phyloP scores from a whole-genome alignment of 306 rosid genomes.

The Ormosia emarginata region DNA sequence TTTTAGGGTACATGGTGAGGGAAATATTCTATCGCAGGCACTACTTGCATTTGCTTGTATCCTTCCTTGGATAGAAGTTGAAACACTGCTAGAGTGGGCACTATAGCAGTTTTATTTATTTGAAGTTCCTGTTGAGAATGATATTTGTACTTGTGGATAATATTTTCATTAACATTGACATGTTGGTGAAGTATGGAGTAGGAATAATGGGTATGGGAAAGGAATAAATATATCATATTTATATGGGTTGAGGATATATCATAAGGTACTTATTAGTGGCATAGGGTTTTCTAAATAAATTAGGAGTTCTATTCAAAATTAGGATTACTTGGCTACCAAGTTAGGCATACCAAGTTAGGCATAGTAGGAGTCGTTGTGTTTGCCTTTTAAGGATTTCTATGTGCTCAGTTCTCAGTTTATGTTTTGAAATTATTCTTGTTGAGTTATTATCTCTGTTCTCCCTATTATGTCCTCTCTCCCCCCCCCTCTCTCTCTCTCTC shows the following conservation, averaged over 20 bases:
- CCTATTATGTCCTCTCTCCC: background rate
- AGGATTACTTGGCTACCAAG: background rate
- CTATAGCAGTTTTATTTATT: background rate
- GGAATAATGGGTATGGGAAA: background rate
- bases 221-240: background rate
- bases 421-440: background rate
- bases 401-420: background rate
- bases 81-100: background rate
- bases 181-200: background rate
- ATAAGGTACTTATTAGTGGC: background rate
- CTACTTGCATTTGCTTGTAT: background rate
- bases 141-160: background rate
- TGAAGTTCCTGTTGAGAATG: background rate
- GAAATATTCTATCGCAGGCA: background rate
- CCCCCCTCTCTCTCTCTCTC: background rate
- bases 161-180: background rate
- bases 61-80: background rate
- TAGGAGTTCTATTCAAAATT: background rate
- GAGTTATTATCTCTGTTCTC: background rate
- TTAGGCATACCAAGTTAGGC: background rate
- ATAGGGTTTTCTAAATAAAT: background rate
- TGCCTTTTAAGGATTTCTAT: background rate
- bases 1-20: background rate
- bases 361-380: background rate
- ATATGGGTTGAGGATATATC: background rate